A percentile compares a stretch with the other conserved stretches of the same genome.
Conservation (phyloP, 2,329 filamentous ascomycete species). For the Clathrospora elynae region DNA sequence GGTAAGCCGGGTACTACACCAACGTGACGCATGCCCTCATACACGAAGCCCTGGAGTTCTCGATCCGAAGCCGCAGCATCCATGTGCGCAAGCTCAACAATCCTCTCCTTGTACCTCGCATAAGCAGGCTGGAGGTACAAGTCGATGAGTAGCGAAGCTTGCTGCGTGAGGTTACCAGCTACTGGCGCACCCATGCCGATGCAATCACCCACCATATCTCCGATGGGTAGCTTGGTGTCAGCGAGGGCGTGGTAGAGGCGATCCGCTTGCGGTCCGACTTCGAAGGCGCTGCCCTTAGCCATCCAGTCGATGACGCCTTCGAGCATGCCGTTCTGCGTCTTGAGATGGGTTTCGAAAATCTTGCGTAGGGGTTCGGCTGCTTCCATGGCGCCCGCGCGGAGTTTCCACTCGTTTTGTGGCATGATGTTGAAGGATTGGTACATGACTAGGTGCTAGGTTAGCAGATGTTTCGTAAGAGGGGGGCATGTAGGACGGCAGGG, state of each 20-base stretch:
- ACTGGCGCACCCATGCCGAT: constrained; percentile 58
- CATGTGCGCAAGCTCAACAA: constrained; percentile 56
- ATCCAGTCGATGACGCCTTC: constrained; percentile 58
- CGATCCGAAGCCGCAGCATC: constrained; percentile 60
- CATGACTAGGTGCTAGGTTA: constrained; percentile 46
- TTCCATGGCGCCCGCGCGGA: constrained; percentile 53
- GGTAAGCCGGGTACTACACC: constrained; percentile 59
- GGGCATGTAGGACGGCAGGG: neutral
- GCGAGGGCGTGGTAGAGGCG: constrained; percentile 58
- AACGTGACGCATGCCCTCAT: constrained; percentile 61
- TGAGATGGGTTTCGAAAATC: constrained; percentile 70
- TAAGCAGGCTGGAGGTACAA: constrained; percentile 58
- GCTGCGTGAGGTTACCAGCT: constrained; percentile 59
- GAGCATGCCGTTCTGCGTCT: constrained; percentile 62
- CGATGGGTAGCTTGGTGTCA: constrained; percentile 53
- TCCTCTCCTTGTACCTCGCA: constrained; percentile 57
- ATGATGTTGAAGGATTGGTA: constrained; percentile 62
- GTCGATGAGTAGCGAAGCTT: constrained; percentile 60
- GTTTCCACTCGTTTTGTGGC: constrained; percentile 55
- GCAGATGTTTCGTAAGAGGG: neutral
- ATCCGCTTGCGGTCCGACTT: constrained; percentile 58
- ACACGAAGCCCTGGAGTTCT: constrained; percentile 60
- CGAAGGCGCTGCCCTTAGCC: constrained; percentile 58
- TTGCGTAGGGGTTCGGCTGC: constrained; percentile 67
- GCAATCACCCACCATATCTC: constrained; percentile 57